These are phyloP conservation scores for Chaetomidium leptoderma DNA, from an alignment of 495 filamentous ascomycete genomes.

Conservation along the genomic window DNA sequence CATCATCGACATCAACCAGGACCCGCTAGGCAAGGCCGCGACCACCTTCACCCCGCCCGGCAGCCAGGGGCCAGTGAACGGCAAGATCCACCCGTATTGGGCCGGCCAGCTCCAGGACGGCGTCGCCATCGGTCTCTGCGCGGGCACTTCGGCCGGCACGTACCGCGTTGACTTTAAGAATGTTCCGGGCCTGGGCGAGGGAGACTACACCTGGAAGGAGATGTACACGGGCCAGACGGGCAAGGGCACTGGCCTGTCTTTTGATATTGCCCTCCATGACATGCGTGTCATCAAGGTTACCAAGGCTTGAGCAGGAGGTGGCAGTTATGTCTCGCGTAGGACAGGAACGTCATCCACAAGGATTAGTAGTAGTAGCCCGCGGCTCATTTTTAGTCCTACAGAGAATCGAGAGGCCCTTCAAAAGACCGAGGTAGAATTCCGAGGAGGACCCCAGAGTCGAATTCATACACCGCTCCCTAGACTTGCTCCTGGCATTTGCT, in stretches of 20 bases:
- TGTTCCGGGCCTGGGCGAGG: constrained; percentile 45
- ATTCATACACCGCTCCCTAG: too few species aligned
- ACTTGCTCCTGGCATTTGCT: too few species aligned
- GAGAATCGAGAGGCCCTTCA: too few species aligned
- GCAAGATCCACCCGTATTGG: constrained; percentile 39
- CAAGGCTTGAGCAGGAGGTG: too few species aligned
- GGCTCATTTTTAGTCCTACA: too few species aligned
- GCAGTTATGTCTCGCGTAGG: too few species aligned
- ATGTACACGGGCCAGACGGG: constrained; percentile 36
- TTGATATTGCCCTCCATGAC: constrained; percentile 19
- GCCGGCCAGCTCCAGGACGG: constrained; percentile 35
- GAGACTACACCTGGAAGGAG: constrained; percentile 23
- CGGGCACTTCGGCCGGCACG: constrained; percentile 32
- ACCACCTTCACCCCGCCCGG: constrained; percentile 57
- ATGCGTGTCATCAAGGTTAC: constrained; percentile 26
- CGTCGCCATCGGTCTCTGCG: constrained; percentile 54
- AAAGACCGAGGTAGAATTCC: too few species aligned
- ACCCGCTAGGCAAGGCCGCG: constrained; percentile 48
- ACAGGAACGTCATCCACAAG: too few species aligned
- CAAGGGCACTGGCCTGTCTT: constrained; percentile 14
- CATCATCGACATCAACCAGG: constrained; percentile 53
- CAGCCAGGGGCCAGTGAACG: constrained; percentile 61
- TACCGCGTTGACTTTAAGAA: constrained; percentile 50
- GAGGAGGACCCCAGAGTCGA: too few species aligned
- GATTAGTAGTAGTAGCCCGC: too few species aligned